Conservation (phyloP, 164 flowering plant genomes). For the Vitis cinerea region DNA sequence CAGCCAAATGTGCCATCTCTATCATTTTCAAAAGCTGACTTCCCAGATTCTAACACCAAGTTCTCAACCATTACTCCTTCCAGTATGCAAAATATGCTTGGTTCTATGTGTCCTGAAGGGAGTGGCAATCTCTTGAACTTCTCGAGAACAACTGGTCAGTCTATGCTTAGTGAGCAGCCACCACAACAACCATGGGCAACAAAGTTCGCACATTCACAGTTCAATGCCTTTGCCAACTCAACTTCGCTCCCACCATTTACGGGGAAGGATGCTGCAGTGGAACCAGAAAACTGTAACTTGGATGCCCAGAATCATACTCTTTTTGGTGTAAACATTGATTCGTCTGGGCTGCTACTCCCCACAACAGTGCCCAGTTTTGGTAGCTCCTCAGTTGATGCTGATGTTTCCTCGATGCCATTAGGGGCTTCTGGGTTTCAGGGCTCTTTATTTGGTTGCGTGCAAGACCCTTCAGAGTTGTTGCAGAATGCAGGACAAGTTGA, state of each 20-base stretch:
- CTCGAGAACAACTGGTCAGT: constrained; percentile 34
- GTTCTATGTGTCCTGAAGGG: constrained; percentile 50
- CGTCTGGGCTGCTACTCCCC: constrained; percentile 55
- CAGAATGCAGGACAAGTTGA: constrained; percentile 56
- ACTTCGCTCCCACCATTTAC: constrained; percentile 40
- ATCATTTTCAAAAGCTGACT: constrained; percentile 47
- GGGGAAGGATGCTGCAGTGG: constrained; percentile 43
- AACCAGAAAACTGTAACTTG: constrained; percentile 45
- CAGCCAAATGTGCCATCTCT: constrained; percentile 43
- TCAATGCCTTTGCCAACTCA: constrained; percentile 33
- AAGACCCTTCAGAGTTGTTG: constrained; percentile 62
- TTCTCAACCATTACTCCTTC: constrained; percentile 39
- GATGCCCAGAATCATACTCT: constrained; percentile 55
- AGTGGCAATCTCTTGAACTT: constrained; percentile 42
- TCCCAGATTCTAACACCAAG: constrained; percentile 41
- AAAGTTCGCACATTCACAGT: constrained; percentile 42
- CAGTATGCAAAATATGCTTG: constrained; percentile 43
- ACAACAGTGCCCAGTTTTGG: constrained; percentile 47
- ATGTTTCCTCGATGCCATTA: constrained; percentile 47
- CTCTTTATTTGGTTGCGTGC: constrained; percentile 57
- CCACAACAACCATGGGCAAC: constrained; percentile 51
- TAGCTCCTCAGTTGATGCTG: constrained; percentile 44
- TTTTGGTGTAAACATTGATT: constrained; percentile 62
- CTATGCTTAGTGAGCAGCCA: constrained; percentile 45
- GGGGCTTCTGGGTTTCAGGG: constrained; percentile 58